phyloP scores from a whole-genome alignment of 768 basidiomycete genomes.

The Leccinum obscurum region DNA sequence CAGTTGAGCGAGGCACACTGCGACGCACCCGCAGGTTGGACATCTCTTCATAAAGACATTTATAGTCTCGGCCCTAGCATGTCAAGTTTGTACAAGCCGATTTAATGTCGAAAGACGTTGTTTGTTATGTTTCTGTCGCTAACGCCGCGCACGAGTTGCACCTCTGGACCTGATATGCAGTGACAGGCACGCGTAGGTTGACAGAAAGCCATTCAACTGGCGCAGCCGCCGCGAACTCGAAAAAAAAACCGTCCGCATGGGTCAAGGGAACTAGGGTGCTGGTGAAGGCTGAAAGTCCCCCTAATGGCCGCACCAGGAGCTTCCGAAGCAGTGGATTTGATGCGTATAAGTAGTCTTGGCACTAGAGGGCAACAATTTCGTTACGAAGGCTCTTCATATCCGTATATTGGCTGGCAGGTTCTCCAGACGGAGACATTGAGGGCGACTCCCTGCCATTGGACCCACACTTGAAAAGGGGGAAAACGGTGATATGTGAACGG shows the following conservation, averaged over 20 bases:
- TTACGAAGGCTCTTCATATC: not conserved
- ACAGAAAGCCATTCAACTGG: not conserved
- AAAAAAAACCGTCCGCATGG: slow-evolving; percentile 4
- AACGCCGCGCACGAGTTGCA: not conserved
- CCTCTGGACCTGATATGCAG: not conserved
- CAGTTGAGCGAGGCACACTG: not conserved
- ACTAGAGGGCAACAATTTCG: not conserved
- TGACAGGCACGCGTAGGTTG: not conserved
- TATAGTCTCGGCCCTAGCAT: not conserved
- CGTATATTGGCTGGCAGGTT: not conserved
- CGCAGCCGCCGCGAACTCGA: not conserved
- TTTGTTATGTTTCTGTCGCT: not conserved
- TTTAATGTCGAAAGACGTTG: not conserved
- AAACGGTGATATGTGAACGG: not conserved
- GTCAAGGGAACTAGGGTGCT: not conserved
- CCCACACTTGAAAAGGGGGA: not conserved
- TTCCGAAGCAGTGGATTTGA: slow-evolving; percentile 2
- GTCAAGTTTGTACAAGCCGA: not conserved
- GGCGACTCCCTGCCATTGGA: not conserved
- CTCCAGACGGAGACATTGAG: not conserved
- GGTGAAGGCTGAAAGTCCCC: not conserved
- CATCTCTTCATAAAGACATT: not conserved
- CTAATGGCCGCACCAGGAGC: slow-evolving; percentile 2
- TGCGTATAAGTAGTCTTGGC: not conserved
- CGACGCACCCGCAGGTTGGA: not conserved